Percentiles rank a stretch among this genome's conserved stretches.
Conservation (phyloP, 1,284 basidiomycete genomes). For the Cutaneotrichosporon daszewskae region DNA sequence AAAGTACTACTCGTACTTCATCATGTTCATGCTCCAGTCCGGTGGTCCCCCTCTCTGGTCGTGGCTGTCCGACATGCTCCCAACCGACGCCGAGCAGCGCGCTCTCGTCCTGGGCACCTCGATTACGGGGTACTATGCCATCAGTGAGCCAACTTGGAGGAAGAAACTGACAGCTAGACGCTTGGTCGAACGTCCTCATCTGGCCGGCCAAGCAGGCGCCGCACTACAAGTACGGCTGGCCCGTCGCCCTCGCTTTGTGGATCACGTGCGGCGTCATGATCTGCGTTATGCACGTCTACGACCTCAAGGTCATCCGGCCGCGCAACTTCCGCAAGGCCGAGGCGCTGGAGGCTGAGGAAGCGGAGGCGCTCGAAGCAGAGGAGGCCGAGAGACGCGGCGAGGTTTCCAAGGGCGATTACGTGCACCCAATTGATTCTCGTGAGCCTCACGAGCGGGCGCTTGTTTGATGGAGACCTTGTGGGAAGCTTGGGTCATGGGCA, state of each 20-base stretch:
- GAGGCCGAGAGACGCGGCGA: no score
- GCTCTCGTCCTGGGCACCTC: constrained; percentile 35
- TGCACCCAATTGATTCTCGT: no score
- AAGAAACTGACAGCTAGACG: constrained; percentile 1
- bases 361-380: no score
- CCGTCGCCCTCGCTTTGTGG: constrained; percentile 34
- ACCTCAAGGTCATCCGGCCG: constrained; percentile 12
- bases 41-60: constrained; percentile 38
- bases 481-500: no score
- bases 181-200: constrained; percentile 40
- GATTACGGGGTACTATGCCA: constrained; percentile 22
- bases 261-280: constrained; percentile 22
- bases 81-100: constrained; percentile 40
- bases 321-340: constrained; percentile 6
- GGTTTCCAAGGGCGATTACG: no score
- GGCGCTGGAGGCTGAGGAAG: neutral
- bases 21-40: constrained; percentile 31
- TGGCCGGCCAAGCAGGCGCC: constrained; percentile 36
- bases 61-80: constrained; percentile 40
- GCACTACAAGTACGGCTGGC: constrained; percentile 38
- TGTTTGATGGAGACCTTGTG: no score
- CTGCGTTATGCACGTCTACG: constrained; percentile 5
- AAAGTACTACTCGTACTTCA: constrained; percentile 41
- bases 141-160: constrained; percentile 1
- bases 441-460: no score